Evolutionary conservation across 768 basidiomycete genomes (phyloP), one percentile per base, ranked within the genome.

Genomic region (Pholiota molesta): DNA sequence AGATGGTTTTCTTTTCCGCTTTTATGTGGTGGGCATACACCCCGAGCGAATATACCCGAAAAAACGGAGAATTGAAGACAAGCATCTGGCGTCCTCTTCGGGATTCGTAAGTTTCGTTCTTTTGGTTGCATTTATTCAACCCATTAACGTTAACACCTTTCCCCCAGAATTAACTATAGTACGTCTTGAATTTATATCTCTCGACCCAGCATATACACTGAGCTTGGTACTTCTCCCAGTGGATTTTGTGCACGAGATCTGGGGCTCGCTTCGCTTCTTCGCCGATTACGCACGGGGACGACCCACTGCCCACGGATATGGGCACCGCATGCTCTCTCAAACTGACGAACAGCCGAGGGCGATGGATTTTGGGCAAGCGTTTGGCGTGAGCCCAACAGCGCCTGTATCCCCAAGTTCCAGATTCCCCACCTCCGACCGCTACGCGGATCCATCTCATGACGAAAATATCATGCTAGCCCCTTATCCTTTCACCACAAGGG

Each of bases 1-100:
- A 93, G 91, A 95, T 95, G 94, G 86, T 94, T 49, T 77, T 94
- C 69, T 95, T 95, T 71, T 78, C 92, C 3, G 49, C 72, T 0
- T 72, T 90, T 49, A 95, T 95, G 90, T 83, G 84, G 78, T 95
- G 91, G 91, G 90, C 94, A 0, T 97, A 95, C 71, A 82, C 81
- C 10, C 79, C 81, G 64, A 79, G 75, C 0, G 94, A 95, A 66
- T 96, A 95, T 75, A 74, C 69, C 19, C 70, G 73, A n/a, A 63
- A 76, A 29, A 65, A 74, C 21, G 84, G 79, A 16, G 66, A 55
- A 21, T 62, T 62, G 0, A 33, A 81, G 40, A 91, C 88, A 1
- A 80, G 84, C 37, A 79, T 90, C 59, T 85, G 88, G 83, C 79
- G 84, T 33, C 89, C 93, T 1, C 73, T 95, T 19, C 87, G 83